Conservation (phyloP, 2,329 filamentous ascomycete genomes). For the Epichloe coenophiala region DNA sequence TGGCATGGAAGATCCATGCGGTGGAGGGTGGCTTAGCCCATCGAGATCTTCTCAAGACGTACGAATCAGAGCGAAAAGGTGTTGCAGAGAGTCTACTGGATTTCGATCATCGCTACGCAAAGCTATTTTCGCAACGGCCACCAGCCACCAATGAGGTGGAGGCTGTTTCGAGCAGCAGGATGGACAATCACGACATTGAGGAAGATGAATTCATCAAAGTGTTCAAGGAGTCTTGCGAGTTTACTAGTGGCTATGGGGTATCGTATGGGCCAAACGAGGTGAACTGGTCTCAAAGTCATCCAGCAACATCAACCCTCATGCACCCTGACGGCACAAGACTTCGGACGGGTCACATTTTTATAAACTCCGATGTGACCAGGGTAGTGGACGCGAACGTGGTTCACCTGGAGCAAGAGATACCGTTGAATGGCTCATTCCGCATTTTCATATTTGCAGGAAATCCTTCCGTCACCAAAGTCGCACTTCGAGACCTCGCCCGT, state of each 20-base stretch:
- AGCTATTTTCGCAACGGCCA: slow-evolving; percentile 70
- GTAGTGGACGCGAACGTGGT: slow-evolving; percentile 83
- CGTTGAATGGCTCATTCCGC: slow-evolving; percentile 76
- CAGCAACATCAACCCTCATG: slow-evolving; percentile 57
- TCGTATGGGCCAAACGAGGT: slow-evolving; percentile 69
- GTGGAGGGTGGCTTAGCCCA: slow-evolving; percentile 73
- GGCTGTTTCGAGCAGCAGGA: slow-evolving; percentile 37
- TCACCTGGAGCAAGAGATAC: slow-evolving; percentile 80
- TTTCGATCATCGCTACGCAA: slow-evolving; percentile 83
- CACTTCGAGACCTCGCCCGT: slow-evolving; percentile 56
- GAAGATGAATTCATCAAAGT: slow-evolving; percentile 74
- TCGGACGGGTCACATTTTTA: slow-evolving; percentile 61
- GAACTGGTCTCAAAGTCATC: slow-evolving; percentile 69
- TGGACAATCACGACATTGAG: slow-evolving; percentile 14
- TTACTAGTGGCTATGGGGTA: slow-evolving; percentile 85
- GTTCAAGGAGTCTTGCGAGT: slow-evolving; percentile 85
- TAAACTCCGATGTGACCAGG: slow-evolving; percentile 69
- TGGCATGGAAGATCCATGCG: slow-evolving; percentile 92
- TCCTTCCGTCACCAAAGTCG: slow-evolving; percentile 41
- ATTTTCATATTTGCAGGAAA: slow-evolving; percentile 76
- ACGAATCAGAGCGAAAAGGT: slow-evolving; percentile 73
- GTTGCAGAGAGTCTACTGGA: slow-evolving; percentile 73
- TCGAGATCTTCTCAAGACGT: slow-evolving; percentile 65
- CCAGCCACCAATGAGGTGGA: slow-evolving; percentile 61
- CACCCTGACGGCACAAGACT: slow-evolving; percentile 52